Evolutionary conservation across 2,329 filamentous ascomycete species (phyloP), one percentile per base, ranked within the genome.

Genomic region (Cercospora sp.): DNA sequence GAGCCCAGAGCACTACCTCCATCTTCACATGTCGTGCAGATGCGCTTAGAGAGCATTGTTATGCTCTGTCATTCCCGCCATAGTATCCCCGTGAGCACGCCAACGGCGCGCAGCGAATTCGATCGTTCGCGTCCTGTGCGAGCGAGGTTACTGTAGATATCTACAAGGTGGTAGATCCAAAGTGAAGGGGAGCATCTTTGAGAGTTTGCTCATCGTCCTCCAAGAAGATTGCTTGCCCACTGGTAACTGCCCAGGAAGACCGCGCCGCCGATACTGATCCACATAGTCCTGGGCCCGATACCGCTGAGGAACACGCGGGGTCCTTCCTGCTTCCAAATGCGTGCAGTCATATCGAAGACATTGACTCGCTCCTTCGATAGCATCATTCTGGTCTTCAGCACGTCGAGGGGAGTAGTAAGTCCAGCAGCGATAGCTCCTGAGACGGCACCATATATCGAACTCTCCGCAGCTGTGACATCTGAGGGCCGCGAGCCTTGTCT

Each of bases 361-460:
- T 84, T 86, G 78, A 87, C 87, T 74, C 84, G 87, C 83, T 90
- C 87, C 75, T 88, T 86, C 13, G 91, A 90, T 73, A 99, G 83
- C 95, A 99, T 99, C 81, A 98, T 90, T 71, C 95, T 85, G 72
- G 95, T 99, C 88, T 99, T 99, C 73, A 99, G 84, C 70, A 99
- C 95, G 81, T 99, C 95, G 70, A 99, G 82, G 45, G 95, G 95
- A 63, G 95, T 99, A 26, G 95, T 99, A 68, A 94, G 78, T 0
- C 88, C 94, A 0, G 95, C 95, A 0, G 95, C 93, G 45, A 97
- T 85, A 0, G 90, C 93, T 0, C 95, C 95, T 0, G 93, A 89
- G 40, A 93, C 77, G 74, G 91, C 94, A 0, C 95, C 95, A 79
- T 95, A 94, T 51, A 95, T 74, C 0, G 91, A 95, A 73, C 92